Percentiles rank a stretch among this genome's conserved stretches.
These are phyloP conservation scores for Ilyonectria sp. DNA, from an alignment of 2,329 filamentous ascomycete genomes.

Conservation along the genomic window DNA sequence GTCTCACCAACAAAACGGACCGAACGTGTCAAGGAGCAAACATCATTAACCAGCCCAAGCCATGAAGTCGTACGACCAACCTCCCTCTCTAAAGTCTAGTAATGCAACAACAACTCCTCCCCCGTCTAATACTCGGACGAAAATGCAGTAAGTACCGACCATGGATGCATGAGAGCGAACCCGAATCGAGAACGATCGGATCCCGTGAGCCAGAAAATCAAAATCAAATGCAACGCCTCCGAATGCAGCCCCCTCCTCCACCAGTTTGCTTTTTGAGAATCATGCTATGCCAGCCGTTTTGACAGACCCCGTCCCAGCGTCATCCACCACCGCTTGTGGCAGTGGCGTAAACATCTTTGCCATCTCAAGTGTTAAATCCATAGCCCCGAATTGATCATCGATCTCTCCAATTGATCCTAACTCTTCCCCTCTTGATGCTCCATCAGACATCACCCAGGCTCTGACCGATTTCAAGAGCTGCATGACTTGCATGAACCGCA, in stretches of 20 bases:
- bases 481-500: constrained; percentile 73
- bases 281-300: constrained; percentile 56
- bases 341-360: constrained; percentile 78
- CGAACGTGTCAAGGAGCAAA: constrained; percentile 40
- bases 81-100: constrained; percentile 58
- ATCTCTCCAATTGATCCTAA: constrained; percentile 79
- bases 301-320: constrained; percentile 59
- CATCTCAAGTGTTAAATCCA: constrained; percentile 79
- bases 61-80: constrained; percentile 54
- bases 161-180: constrained; percentile 48
- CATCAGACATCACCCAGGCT: constrained; percentile 74
- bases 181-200: constrained; percentile 37
- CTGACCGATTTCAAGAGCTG: constrained; percentile 72
- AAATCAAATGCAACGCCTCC: constrained; percentile 55
- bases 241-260: constrained; percentile 55
- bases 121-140: constrained; percentile 56
- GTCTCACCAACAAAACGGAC: constrained; percentile 36
- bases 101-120: constrained; percentile 56
- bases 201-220: constrained; percentile 44
- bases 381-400: constrained; percentile 75
- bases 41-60: constrained; percentile 55
- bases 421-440: constrained; percentile 76
- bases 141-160: constrained; percentile 49
- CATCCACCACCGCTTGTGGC: constrained; percentile 58
- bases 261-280: constrained; percentile 49